Conservation (phyloP, 108 stramenopile species). For the Phaeodactylum tricornutum region DNA sequence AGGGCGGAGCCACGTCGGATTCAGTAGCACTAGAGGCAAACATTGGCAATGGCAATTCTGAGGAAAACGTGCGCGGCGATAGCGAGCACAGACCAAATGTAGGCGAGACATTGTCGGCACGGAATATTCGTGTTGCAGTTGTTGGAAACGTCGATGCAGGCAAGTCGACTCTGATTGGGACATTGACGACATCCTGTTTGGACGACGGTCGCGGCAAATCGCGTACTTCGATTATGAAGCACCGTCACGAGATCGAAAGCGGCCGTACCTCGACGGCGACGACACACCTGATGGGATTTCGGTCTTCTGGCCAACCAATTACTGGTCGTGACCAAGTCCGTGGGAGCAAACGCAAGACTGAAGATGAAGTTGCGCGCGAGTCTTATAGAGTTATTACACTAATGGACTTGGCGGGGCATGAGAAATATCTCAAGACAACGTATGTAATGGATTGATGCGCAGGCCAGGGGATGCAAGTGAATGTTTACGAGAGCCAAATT, state of each 20-base stretch:
- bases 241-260: constrained; percentile 96
- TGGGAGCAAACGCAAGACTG: constrained; percentile 60
- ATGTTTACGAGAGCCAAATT: no score
- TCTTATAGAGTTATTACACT: constrained; percentile 82
- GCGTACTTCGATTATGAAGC: constrained; percentile 89
- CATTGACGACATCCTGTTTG: constrained; percentile 77
- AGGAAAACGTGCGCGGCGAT: no score
- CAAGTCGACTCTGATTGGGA: constrained; percentile 92
- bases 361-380: constrained; percentile 74
- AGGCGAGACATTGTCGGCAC: constrained; percentile 59
- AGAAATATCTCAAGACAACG: constrained; percentile 98
- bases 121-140: constrained; percentile 90
- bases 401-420: constrained; percentile 98
- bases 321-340: constrained; percentile 49
- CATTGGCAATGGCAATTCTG: no score
- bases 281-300: constrained; percentile 89
- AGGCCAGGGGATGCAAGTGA: no score
- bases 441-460: no score
- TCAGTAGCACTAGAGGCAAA: no score
- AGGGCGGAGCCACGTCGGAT: background rate
- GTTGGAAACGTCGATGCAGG: constrained; percentile 99
- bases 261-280: constrained; percentile 94
- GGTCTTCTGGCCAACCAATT: constrained; percentile 69
- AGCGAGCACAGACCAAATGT: no score
- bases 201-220: constrained; percentile 96